Evolutionary conservation across 2,329 filamentous ascomycete species (phyloP), one percentile per base, ranked within the genome.

Genomic region (Erysiphe pisi): DNA sequence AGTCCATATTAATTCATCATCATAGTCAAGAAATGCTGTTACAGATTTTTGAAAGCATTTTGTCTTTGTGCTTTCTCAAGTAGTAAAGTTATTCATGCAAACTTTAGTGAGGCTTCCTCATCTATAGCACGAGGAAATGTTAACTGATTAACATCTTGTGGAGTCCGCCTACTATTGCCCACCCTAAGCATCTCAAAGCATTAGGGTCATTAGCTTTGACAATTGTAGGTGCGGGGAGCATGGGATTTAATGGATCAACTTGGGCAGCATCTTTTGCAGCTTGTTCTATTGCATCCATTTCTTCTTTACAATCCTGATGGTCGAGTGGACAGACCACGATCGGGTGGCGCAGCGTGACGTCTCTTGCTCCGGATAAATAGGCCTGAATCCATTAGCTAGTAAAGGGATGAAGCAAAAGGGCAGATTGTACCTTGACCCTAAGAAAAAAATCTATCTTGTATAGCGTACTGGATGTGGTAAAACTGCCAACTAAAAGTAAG

Each of bases 381-480:
- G 94, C 94, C 94, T 98, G 80, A 12, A 76, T 16, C 45, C 52
- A 65, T 80, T 75, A 80, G 80, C 40, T 20, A 49, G 22, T 25
- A 76, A 76, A 12, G 20, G 18, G 25, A 16, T n/a, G 47, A 18
- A 52, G 12, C 28, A 25, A 63, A 22, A 18, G 18, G 20, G 18
- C 0, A 43, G 6, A n/a, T 63, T 14, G 76, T 86, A 97, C 94
- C 89, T 97, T 97, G 79, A 98, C 93, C 76, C 89, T 93, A 77
- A 98, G 85, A 82, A 94, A 99, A 82, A 97, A 99, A 84, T 99
- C 94, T 82, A 99, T 97, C 84, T 97, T 98, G 85, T 99, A 99
- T 20, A 99, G 87, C 52, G 91, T 94, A 49, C 93, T 96, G 11
- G 92, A 92, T 0, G 95, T 98, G 0, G 95, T 97, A 81, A 99